Evolutionary conservation across 768 basidiomycete species (phyloP), one percentile per base, ranked within the genome.

Genomic region (Phanerochaete sordida): DNA sequence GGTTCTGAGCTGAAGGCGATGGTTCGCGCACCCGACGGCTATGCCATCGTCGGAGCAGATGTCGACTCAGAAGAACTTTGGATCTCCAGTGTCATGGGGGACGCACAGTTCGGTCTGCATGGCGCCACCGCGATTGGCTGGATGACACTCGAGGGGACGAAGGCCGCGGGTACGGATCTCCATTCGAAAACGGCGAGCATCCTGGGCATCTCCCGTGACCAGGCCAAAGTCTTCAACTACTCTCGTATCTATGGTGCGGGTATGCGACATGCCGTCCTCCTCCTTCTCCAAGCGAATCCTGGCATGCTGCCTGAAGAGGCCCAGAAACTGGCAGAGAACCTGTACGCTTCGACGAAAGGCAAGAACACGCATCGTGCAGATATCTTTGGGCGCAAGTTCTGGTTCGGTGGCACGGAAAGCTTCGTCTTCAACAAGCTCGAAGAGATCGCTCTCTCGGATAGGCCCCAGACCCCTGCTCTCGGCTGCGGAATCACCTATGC

Each of bases 91-190:
- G 93, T 93, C 61, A 96, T 98, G 93, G 96, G 96, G 0, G 97
- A 98, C 69, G 92, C 95, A 0, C 96, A 99, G 73, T 97, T 99
- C 72, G 97, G 96, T 9, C 72, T 96, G 59, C 95, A 99, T 66
- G 96, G 96, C 12, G 93, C 95, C 12, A 95, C 95, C 2, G 95
- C 96, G 1, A 86, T 99, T 45, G 96, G 97, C 2, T 98, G 96
- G 96, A 98, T 99, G 96, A 98, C 95, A 16, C 82, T 99, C 28
- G 97, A 98, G 72, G 95, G 97, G 0, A 96, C 95, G 16, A 98
- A 98, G 74, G 82, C 87, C 0, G 88, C 90, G 0, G 95, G 95
- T 5, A 98, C 96, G 6, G 96, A 99, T 75, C 75, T 99, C 30
- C 96, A 98, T 69, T 98, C 95, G 12, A 97, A 97, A 76, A 96